Evolutionary conservation across 1,284 basidiomycete genomes (phyloP).

Genomic region (Puccinia horiana): DNA sequence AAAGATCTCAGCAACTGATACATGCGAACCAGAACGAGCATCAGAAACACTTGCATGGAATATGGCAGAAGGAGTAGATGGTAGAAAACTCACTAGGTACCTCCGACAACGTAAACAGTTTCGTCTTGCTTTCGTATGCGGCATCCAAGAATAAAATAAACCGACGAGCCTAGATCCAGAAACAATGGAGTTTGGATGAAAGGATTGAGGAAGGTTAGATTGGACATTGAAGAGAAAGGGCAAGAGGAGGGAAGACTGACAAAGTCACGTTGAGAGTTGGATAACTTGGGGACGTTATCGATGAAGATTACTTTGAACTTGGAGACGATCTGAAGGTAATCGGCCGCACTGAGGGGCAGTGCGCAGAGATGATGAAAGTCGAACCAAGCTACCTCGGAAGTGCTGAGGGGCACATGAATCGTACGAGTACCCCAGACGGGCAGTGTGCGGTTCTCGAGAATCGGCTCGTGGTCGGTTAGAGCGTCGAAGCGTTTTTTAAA

Average conservation of each 20-base stretch:
- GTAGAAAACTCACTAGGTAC: slow-evolving; percentile 72
- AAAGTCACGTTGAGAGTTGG: slow-evolving; percentile 80
- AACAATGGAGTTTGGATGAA: background rate
- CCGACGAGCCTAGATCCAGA: slow-evolving; percentile 37
- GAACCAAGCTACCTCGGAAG: slow-evolving; percentile 75
- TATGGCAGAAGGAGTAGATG: background rate
- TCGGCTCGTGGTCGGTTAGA: slow-evolving; percentile 65
- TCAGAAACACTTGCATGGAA: background rate
- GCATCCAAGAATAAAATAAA: slow-evolving; percentile 48
- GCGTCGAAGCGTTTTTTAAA: slow-evolving; percentile 80
- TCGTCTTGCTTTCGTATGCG: slow-evolving; percentile 65
- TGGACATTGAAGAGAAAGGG: slow-evolving; percentile 63
- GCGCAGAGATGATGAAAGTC: slow-evolving; percentile 85
- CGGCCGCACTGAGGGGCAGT: slow-evolving; percentile 83
- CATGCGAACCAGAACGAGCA: background rate
- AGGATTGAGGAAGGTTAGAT: slow-evolving; percentile 49
- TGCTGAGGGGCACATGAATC: slow-evolving; percentile 60
- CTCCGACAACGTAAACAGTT: slow-evolving; percentile 84
- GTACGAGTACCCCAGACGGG: slow-evolving; percentile 80
- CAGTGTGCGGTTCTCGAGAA: slow-evolving; percentile 70
- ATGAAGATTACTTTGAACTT: slow-evolving; percentile 86
- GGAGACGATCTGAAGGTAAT: slow-evolving; percentile 91
- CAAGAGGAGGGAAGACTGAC: slow-evolving; percentile 60
- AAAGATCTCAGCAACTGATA: slow-evolving; percentile 32
- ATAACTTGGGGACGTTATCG: slow-evolving; percentile 80